These are phyloP conservation scores for Pseudocercospora fuligena DNA, from an alignment of 2,329 filamentous ascomycete genomes.

Conservation along the genomic window DNA sequence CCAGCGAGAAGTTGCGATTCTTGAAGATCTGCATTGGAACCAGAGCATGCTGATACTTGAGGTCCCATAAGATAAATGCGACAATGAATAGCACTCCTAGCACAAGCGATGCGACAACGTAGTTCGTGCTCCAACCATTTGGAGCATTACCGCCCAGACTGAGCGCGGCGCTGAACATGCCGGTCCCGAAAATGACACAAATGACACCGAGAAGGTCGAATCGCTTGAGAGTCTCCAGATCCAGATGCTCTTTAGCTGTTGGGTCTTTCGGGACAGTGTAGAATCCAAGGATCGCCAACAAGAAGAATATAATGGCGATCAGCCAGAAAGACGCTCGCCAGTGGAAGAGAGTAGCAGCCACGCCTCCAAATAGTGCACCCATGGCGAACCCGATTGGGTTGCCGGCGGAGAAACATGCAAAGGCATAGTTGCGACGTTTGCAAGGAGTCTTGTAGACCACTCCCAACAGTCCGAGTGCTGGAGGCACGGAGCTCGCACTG, in stretches of 20 bases:
- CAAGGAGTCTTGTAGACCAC: slow-evolving; percentile 11
- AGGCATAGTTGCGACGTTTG: slow-evolving; percentile 16
- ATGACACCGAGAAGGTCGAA: slow-evolving; percentile 14
- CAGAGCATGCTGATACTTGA: slow-evolving; percentile 9
- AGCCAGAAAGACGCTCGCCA: slow-evolving; percentile 19
- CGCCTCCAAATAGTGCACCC: slow-evolving; percentile 14
- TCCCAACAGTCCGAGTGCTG: slow-evolving; percentile 14
- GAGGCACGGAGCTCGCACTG: slow-evolving; percentile 16
- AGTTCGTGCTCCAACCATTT: slow-evolving; percentile 42
- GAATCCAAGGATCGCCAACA: slow-evolving; percentile 10
- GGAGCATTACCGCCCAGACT: slow-evolving; percentile 52
- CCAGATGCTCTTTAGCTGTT: neutral
- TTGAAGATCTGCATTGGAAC: slow-evolving; percentile 14
- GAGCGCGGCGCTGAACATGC: slow-evolving; percentile 42
- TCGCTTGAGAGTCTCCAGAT: slow-evolving; percentile 10
- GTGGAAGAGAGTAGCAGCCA: slow-evolving; percentile 14
- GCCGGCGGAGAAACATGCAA: slow-evolving; percentile 18
- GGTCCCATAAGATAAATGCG: slow-evolving; percentile 41
- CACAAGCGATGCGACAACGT: slow-evolving; percentile 49
- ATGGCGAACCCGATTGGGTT: slow-evolving; percentile 18
- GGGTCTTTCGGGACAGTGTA: slow-evolving; percentile 10
- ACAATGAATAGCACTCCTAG: slow-evolving; percentile 44
- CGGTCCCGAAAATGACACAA: slow-evolving; percentile 15
- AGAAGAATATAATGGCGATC: slow-evolving; percentile 14
- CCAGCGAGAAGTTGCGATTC: slow-evolving; percentile 14